Conservation (phyloP, 73 alveolate species). For the Paraurostyla sp. region DNA sequence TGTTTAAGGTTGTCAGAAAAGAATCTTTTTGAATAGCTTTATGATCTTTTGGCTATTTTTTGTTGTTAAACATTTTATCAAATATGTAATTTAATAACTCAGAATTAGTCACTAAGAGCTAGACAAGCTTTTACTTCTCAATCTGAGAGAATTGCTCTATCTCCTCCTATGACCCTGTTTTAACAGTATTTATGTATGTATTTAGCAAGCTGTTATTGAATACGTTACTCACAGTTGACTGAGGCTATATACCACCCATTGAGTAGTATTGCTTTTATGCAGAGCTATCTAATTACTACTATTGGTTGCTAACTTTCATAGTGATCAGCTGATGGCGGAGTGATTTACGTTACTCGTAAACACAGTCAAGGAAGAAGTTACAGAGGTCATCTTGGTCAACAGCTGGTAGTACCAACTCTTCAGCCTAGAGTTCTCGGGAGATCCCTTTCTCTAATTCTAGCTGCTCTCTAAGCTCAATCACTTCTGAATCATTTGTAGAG, state of each 20-base stretch:
- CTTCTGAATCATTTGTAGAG: conserved; percentile 6
- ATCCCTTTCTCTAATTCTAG: conserved; percentile 15
- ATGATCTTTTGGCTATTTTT: background rate
- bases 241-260: too few relatives aligned
- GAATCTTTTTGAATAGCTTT: background rate
- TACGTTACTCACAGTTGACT: conserved; percentile 20
- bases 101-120: conserved; percentile 27
- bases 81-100: conserved; percentile 55
- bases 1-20: too few relatives aligned
- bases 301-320: background rate
- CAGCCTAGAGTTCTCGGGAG: conserved; percentile 28
- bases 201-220: conserved; percentile 28
- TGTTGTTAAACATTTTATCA: conserved; percentile 55
- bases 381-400: conserved; percentile 24
- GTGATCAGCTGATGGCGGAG: conserved; percentile 44
- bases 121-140: conserved; percentile 53
- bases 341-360: conserved; percentile 33
- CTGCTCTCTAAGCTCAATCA: conserved; percentile 11
- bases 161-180: conserved; percentile 51
- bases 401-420: conserved; percentile 35
- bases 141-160: conserved; percentile 57
- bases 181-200: conserved; percentile 55
- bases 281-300: background rate
- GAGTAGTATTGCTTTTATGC: too few relatives aligned
- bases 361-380: conserved; percentile 53